Evolutionary conservation across 75 land plant species (phyloP).

Genomic region (Cryptomeria japonica): DNA sequence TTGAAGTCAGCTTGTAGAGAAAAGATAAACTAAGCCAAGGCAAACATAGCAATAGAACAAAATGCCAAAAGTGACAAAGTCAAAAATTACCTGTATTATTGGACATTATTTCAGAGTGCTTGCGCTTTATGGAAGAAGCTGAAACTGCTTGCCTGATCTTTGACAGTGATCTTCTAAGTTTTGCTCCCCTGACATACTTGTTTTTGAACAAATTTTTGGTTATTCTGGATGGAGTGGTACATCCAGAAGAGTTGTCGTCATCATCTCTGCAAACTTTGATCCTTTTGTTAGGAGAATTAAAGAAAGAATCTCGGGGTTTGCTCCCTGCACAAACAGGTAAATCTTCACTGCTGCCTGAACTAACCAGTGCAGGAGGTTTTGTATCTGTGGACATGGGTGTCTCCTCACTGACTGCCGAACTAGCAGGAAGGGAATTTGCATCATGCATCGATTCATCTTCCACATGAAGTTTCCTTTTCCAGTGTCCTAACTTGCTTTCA

Average conservation of each 20-base stretch:
- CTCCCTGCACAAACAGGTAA: conserved; percentile 24
- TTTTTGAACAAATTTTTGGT: conserved; percentile 26
- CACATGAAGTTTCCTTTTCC: background rate
- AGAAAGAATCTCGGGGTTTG: conserved; percentile 29
- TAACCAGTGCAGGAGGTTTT: conserved; percentile 40
- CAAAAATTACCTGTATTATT: conserved; percentile 24
- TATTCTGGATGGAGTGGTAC: conserved; percentile 44
- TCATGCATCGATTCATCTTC: conserved; percentile 13
- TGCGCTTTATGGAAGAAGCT: conserved; percentile 30
- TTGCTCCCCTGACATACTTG: conserved; percentile 27
- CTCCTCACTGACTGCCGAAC: conserved; percentile 4
- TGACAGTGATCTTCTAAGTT: conserved; percentile 41
- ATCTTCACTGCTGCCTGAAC: conserved; percentile 55
- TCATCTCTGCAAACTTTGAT: conserved; percentile 54
- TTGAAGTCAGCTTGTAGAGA: background rate
- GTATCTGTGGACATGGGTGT: conserved; percentile 26
- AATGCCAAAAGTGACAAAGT: background rate
- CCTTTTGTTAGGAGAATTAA: conserved; percentile 19
- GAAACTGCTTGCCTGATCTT: conserved; percentile 40
- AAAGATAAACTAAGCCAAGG: background rate
- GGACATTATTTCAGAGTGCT: conserved; percentile 26
- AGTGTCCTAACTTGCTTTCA: background rate
- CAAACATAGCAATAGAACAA: background rate
- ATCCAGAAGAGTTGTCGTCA: conserved; percentile 76
- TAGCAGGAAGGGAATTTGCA: conserved; percentile 5